Conservation (phyloP, 2,329 filamentous ascomycete genomes). For the Mycosphaerella sp. region DNA sequence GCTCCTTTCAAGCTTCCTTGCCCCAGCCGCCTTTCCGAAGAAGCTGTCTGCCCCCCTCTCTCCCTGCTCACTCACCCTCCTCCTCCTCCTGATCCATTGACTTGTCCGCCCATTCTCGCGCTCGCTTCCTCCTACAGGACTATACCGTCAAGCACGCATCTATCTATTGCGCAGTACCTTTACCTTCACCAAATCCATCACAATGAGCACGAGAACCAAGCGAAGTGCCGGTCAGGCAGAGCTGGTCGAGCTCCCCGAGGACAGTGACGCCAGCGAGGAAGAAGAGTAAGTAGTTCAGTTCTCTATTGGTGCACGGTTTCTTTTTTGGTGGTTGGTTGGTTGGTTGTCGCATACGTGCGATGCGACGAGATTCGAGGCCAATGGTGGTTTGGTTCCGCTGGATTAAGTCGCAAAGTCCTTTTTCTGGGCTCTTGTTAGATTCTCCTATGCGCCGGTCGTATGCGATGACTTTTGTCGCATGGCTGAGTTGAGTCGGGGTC, state of each 20-base stretch:
- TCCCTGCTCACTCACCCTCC: background rate
- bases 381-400: too few species aligned
- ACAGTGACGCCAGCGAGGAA: conserved; percentile 27
- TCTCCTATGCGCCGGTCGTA: too few species aligned
- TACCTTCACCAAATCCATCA: too few species aligned
- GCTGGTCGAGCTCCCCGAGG: conserved; percentile 40
- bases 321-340: background rate
- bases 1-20: too few species aligned
- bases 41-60: background rate
- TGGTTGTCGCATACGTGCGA: conserved; percentile 1
- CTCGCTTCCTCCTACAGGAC: too few species aligned
- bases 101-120: too few species aligned
- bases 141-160: too few species aligned
- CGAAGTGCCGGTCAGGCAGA: conserved; percentile 35
- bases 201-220: conserved; percentile 10
- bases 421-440: too few species aligned
- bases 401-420: too few species aligned
- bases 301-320: background rate
- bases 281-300: conserved; percentile 33
- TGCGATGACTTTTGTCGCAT: background rate
- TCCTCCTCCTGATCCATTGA: background rate
- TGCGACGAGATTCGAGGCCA: too few species aligned
- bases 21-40: conserved; percentile 2
- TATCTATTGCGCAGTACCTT: too few species aligned
- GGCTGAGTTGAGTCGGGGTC: too few species aligned